Percentiles rank a stretch among this genome's conserved stretches.
Conservation (phyloP, 2,329 filamentous ascomycete species). For the Fusarium azukiicola region DNA sequence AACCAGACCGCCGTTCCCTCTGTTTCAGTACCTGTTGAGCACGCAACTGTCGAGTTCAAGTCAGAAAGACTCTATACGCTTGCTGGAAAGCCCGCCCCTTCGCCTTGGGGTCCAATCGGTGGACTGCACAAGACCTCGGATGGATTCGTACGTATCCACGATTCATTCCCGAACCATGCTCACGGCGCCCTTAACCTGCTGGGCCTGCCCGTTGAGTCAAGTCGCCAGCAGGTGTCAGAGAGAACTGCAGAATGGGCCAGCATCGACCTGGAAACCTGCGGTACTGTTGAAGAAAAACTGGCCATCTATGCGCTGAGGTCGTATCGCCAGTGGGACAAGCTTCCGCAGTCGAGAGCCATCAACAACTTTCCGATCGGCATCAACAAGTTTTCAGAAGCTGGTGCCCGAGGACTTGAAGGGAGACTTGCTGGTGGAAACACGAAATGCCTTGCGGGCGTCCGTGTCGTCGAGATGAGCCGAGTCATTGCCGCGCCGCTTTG, state of each 20-base stretch:
- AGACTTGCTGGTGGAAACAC: background rate
- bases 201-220: conserved; percentile 58
- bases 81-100: conserved; percentile 58
- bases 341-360: conserved; percentile 69
- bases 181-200: conserved; percentile 68
- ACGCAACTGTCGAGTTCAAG: conserved; percentile 74
- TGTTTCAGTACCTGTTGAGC: conserved; percentile 67
- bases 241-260: conserved; percentile 65
- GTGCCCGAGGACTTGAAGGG: conserved; percentile 14
- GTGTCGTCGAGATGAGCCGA: conserved; percentile 86
- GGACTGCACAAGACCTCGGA: conserved; percentile 74
- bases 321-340: conserved; percentile 72
- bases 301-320: conserved; percentile 73
- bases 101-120: conserved; percentile 68
- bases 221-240: conserved; percentile 62
- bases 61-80: conserved; percentile 73
- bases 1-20: conserved; percentile 56
- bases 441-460: conserved; percentile 76
- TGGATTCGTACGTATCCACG: conserved; percentile 77
- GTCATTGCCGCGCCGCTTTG: conserved; percentile 87
- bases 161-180: conserved; percentile 74
- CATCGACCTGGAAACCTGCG: conserved; percentile 69
- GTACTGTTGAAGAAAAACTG: conserved; percentile 62
- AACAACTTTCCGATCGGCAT: conserved; percentile 70
- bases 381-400: conserved; percentile 54